These are phyloP conservation scores for Diophrys sp. DNA, from an alignment of 73 alveolate species.

Conservation along the genomic window DNA sequence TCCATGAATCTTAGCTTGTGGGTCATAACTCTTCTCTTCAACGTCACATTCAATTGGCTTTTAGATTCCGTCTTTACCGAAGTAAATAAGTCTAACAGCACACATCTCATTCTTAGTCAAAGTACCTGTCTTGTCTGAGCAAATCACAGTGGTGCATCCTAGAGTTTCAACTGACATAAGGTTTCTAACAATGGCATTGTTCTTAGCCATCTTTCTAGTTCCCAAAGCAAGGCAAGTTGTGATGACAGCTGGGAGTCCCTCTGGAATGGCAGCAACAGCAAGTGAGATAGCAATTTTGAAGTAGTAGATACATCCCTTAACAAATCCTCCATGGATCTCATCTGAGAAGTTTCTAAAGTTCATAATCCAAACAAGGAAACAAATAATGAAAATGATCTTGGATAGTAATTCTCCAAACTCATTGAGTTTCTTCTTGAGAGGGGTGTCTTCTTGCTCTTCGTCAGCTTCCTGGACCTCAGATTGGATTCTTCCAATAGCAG, in stretches of 20 bases:
- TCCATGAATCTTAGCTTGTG: slow-evolving; percentile 66
- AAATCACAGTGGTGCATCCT: slow-evolving; percentile 97
- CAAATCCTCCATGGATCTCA: slow-evolving; percentile 76
- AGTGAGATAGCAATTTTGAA: slow-evolving; percentile 97
- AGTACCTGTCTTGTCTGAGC: slow-evolving; percentile 98
- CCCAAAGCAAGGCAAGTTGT: slow-evolving; percentile 97
- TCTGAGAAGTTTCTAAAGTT: slow-evolving; percentile 78
- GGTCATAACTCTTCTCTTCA: slow-evolving; percentile 73
- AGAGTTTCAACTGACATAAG: slow-evolving; percentile 89
- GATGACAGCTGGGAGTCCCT: slow-evolving; percentile 98
- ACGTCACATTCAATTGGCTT: slow-evolving; percentile 45
- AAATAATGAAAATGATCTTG: slow-evolving; percentile 75
- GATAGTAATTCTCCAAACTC: slow-evolving; percentile 90
- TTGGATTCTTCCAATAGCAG: slow-evolving; percentile 94
- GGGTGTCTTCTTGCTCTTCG: slow-evolving; percentile 90
- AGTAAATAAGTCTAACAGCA: slow-evolving; percentile 63
- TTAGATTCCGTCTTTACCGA: slow-evolving; percentile 30
- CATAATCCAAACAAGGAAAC: slow-evolving; percentile 84
- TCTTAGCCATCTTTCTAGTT: slow-evolving; percentile 81
- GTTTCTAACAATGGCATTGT: slow-evolving; percentile 85
- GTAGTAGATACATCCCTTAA: slow-evolving; percentile 93
- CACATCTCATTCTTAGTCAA: slow-evolving; percentile 91
- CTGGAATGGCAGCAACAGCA: slow-evolving; percentile 99
- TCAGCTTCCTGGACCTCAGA: slow-evolving; percentile 90
- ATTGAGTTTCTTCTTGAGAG: slow-evolving; percentile 91